A percentile compares a stretch with the other conserved stretches of the same genome.
phyloP scores from a whole-genome alignment of 208 protist genomes.

The Acanthamoeba lenticulata region DNA sequence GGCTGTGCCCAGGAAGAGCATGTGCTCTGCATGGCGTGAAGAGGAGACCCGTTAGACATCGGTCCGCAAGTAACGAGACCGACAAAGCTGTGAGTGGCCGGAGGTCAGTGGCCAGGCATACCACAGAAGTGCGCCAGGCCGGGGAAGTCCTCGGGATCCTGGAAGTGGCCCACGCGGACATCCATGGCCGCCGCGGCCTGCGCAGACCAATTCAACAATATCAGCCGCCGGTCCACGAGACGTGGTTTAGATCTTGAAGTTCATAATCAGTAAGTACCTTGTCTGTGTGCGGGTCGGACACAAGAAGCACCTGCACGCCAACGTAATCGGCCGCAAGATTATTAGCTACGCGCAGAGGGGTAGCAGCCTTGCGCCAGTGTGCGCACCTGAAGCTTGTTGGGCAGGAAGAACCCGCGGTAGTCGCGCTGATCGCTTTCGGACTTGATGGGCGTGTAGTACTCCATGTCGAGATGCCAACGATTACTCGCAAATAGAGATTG shows the following conservation, averaged over 20 bases:
- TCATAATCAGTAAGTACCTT: conserved; percentile 24
- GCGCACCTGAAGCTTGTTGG: conserved; percentile 50
- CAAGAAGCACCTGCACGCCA: not conserved
- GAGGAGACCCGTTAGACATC: not conserved
- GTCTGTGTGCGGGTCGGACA: conserved; percentile 58
- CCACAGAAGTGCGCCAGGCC: conserved; percentile 87
- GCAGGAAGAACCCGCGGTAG: conserved; percentile 14
- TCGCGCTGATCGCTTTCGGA: not conserved
- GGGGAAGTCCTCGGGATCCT: conserved; percentile 85
- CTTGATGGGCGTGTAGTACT: conserved; percentile 41
- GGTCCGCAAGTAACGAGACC: no score
- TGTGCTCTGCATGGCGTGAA: conserved; percentile 83
- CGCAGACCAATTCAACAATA: no score
- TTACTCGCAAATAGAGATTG: not conserved
- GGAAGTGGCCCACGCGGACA: conserved; percentile 83
- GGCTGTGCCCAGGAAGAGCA: conserved; percentile 86
- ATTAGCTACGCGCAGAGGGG: no score
- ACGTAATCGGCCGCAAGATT: no score
- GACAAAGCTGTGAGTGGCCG: no score
- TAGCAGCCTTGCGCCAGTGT: no score
- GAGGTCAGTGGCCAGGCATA: not conserved
- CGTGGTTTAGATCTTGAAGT: no score
- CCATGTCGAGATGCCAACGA: not conserved
- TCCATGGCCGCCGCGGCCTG: conserved; percentile 80
- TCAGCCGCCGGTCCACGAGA: no score